Evolutionary conservation across 768 basidiomycete species (phyloP), one percentile per base, ranked within the genome.

Genomic region (Pleurotus ostreatus): DNA sequence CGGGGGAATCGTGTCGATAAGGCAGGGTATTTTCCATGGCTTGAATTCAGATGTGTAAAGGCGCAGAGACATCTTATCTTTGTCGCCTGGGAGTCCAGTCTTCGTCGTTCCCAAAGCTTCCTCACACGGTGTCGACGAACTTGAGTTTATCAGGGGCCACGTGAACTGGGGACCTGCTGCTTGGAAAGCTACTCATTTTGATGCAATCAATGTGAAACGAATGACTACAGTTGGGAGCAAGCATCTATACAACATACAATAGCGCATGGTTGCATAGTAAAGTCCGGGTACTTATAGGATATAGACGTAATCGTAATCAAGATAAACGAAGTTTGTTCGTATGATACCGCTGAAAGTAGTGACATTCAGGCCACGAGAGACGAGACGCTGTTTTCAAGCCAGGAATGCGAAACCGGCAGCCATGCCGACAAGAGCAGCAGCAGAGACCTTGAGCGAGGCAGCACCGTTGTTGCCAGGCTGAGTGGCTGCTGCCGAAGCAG

Each of bases 401-500:
- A 53, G 15, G 51, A 53, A 53, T 20, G 51, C 51, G 37, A 61
- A 23, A 18, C 48, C 58, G n/a, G 58, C 62, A 38, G 45, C 45
- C 16, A 47, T 58, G 37, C 58, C 62, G 13, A 57, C 51, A 34
- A 46, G 47, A 41, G 51, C 56, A 12, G 46, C 58, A 23, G 39
- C 25, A 5, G 58, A 59, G 7, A 45, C 40, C 37, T 55, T 57
- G 25, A 55, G 22, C 22, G 39, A 34, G 22, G 59, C 58, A n/a
- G 59, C 57, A 39, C 49, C 55, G 34, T 55, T 45, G 34, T 46
- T 48, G 18, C 53, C n/a, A 4, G 43, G 47, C 22, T 54, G 48
- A 37, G 59, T 26, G 53, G 57, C 30, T 20, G 39, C 25, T 8
- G 48, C 41, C 38, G 68, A 51, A 34, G 66, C 39, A 18, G 63